Percentiles rank a stretch among this genome's conserved stretches.
These are phyloP conservation scores for Blepharisma japonicum DNA, from an alignment of 73 alveolate species.

Conservation along the genomic window DNA sequence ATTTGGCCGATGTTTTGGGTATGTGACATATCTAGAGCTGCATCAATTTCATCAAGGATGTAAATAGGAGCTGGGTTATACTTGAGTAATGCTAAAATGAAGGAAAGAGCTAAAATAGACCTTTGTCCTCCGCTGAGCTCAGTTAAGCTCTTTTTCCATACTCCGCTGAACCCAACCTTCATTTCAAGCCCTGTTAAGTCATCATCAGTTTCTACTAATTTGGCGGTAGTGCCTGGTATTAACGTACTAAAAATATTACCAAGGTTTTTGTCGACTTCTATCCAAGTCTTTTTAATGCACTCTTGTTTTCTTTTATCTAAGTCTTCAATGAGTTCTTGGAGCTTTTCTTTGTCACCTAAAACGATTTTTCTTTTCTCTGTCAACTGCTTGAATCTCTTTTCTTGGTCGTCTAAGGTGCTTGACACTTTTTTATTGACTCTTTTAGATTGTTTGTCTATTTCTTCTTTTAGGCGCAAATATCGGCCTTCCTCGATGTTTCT, in stretches of 20 bases:
- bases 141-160: constrained; percentile 66
- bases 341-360: constrained; percentile 65
- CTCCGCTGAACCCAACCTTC: constrained; percentile 91
- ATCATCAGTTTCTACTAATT: constrained; percentile 52
- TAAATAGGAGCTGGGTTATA: constrained; percentile 96
- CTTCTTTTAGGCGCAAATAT: constrained; percentile 54
- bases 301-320: constrained; percentile 69
- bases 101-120: constrained; percentile 90
- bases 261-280: constrained; percentile 71
- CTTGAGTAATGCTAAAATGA: constrained; percentile 78
- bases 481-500: constrained; percentile 52
- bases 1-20: constrained; percentile 85
- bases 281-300: constrained; percentile 69
- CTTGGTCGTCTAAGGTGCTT: constrained; percentile 86
- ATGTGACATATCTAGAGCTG: constrained; percentile 98
- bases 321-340: constrained; percentile 78
- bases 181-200: constrained; percentile 89
- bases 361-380: constrained; percentile 69
- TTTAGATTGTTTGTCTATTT: constrained; percentile 66
- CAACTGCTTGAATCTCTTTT: constrained; percentile 70
- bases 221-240: constrained; percentile 89
- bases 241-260: constrained; percentile 80
- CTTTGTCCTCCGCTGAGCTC: constrained; percentile 93
- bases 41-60: constrained; percentile 98
- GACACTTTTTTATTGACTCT: constrained; percentile 87